phyloP scores from a whole-genome alignment of 2,329 filamentous ascomycete genomes.

The Phialophora macrospora region DNA sequence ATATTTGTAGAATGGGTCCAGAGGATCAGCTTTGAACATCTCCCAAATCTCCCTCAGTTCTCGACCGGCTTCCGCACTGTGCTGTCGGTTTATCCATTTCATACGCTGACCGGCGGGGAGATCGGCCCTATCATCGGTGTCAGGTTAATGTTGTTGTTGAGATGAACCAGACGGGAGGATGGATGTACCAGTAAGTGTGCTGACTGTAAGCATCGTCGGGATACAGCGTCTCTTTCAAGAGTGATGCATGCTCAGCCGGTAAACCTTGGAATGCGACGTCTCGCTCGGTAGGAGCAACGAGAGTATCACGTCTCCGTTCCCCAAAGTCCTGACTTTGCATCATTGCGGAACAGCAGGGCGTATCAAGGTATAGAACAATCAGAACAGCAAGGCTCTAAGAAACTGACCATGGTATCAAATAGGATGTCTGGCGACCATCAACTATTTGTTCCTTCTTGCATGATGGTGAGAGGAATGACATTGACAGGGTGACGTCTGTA shows the following conservation, averaged over 20 bases:
- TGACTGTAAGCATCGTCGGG: neutral
- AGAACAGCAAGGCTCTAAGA: neutral
- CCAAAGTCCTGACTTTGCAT: neutral
- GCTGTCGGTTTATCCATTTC: neutral
- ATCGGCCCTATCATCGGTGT: neutral
- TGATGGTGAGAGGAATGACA: neutral
- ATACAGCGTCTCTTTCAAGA: neutral
- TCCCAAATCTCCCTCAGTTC: neutral
- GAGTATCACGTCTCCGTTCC: neutral
- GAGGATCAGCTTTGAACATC: neutral
- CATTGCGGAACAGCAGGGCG: neutral
- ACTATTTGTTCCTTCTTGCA: neutral
- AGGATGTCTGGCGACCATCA: neutral
- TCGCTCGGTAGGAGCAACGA: neutral
- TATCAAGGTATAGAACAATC: neutral
- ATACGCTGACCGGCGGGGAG: neutral
- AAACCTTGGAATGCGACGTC: neutral
- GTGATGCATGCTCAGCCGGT: neutral
- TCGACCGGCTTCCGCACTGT: neutral
- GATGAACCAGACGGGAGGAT: neutral
- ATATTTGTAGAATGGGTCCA: neutral
- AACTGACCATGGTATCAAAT: neutral
- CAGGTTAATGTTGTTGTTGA: neutral
- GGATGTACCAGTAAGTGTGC: neutral
- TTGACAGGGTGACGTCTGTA: neutral